Conservation (phyloP, 192 early-diverging fungal genomes). For the Coemansia asiatica region DNA sequence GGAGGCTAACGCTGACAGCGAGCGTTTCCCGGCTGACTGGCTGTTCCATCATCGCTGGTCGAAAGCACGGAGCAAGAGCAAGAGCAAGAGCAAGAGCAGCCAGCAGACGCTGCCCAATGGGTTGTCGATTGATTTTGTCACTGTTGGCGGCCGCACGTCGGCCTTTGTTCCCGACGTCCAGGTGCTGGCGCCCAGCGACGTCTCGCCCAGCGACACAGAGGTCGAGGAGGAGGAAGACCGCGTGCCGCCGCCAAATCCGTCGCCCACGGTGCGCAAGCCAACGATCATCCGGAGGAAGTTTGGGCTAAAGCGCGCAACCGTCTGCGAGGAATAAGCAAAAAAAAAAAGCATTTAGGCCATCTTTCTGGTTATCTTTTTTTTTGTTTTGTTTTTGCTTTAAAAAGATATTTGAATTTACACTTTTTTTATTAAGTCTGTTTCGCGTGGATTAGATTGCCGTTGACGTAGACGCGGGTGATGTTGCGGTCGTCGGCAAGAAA, state of each 20-base stretch:
- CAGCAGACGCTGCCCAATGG: constrained; percentile 59
- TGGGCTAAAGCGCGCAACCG: background rate
- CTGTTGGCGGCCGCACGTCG: constrained; percentile 57
- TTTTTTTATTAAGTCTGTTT: constrained; percentile 12
- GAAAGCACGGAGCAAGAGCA: constrained; percentile 61
- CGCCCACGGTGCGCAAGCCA: constrained; percentile 7
- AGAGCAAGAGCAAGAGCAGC: constrained; percentile 42
- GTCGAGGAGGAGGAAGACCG: constrained; percentile 2
- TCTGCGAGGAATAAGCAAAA: background rate
- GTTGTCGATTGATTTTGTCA: constrained; percentile 61
- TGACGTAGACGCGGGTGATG: constrained; percentile 77
- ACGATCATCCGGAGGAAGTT: background rate
- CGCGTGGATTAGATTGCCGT: constrained; percentile 59
- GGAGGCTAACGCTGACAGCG: constrained; percentile 66
- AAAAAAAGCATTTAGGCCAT: too few relatives aligned
- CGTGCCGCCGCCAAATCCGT: constrained; percentile 2
- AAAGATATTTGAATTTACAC: background rate
- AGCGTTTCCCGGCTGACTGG: constrained; percentile 70
- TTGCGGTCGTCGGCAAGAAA: constrained; percentile 90
- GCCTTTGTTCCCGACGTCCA: constrained; percentile 39
- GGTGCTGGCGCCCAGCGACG: constrained; percentile 6
- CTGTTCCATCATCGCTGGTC: constrained; percentile 77
- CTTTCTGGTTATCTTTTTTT: background rate
- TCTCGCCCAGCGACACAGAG: constrained; percentile 9
- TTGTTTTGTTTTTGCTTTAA: background rate